Evolutionary conservation across 768 basidiomycete genomes (phyloP), one percentile per base, ranked within the genome.

Genomic region (Termitomyces sp.): DNA sequence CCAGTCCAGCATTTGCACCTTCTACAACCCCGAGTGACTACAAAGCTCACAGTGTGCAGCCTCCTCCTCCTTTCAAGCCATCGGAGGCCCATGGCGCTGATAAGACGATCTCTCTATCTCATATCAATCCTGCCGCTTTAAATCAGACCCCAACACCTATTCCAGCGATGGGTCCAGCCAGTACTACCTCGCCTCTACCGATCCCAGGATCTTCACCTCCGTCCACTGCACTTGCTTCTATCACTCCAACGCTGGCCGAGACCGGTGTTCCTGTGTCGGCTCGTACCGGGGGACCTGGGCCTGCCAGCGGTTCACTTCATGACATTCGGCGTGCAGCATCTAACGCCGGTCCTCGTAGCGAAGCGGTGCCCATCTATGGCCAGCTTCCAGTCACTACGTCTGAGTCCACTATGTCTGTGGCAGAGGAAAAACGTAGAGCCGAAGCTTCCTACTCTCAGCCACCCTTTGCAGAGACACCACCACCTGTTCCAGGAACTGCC

Each of bases 241-340:
- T 68, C n/a, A 72, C 72, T 8, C 87, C 86, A 4, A 90, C 87
- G 4, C 78, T 92, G 7, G 86, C 89, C 10, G 89, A 90, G 68
- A 89, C 89, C 0, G 88, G 87, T 13, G 72, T 88, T n/a, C 88
- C 87, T 18, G 72, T 88, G n/a, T 70, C 77, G 18, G 84, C 85
- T 4, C 81, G 85, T 18, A 72, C 75, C 4, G 70, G 65, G 0
- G 88, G 87, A 8, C 85, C 87, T 43, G 87, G 87, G 3, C 86
- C 86, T 6, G 78, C 82, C 2, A 83, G 80, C 59, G 88, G 87
- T 6, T 85, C 86, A 2, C 72, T 89, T 56, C 77, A 70, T 60
- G 79, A 85, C 57, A 73, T 83, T 62, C 77, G 72, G 53, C 69
- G 63, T 26, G 72, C 75, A 24, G 73, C 75, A 24, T 58, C 69